Evolutionary conservation across 805 yeast species (phyloP).

Genomic region (Jamesozyma gamospora): DNA sequence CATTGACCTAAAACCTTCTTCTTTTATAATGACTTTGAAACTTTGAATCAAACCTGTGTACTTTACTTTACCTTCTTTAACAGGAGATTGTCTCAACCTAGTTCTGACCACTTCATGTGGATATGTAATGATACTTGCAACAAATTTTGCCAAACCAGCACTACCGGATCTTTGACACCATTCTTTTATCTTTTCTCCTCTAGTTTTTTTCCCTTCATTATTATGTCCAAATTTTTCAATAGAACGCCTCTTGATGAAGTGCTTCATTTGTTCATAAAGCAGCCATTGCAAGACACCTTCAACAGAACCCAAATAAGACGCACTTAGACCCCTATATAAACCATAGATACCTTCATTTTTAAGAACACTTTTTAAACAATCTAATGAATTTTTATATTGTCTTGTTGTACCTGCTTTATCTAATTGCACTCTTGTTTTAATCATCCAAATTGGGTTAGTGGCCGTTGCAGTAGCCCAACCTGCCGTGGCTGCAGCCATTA

Average conservation of each 20-base stretch:
- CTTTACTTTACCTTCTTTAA: conserved; percentile 67
- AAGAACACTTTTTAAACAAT: conserved; percentile 63
- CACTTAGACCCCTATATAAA: conserved; percentile 83
- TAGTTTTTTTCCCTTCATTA: conserved; percentile 28
- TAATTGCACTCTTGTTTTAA: conserved; percentile 87
- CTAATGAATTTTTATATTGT: conserved; percentile 73
- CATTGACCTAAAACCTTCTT: conserved; percentile 88
- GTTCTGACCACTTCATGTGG: conserved; percentile 98
- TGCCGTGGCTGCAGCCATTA: conserved; percentile 79
- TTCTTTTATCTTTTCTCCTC: conserved; percentile 59
- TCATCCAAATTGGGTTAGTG: conserved; percentile 96
- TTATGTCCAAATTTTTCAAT: conserved; percentile 30
- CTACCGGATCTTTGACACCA: conserved; percentile 97
- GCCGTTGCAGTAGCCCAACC: conserved; percentile 93
- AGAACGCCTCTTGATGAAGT: conserved; percentile 47
- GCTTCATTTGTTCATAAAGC: conserved; percentile 88
- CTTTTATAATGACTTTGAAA: conserved; percentile 72
- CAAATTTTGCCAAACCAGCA: conserved; percentile 91
- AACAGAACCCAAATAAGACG: conserved; percentile 85
- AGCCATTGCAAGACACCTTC: conserved; percentile 96
- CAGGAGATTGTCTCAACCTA: conserved; percentile 89
- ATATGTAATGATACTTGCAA: conserved; percentile 86
- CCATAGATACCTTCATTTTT: conserved; percentile 71
- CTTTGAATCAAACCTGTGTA: conserved; percentile 86
- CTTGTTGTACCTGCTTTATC: conserved; percentile 61